Base-by-base conservation (phyloP, 169 alveolate genomes). In the Eimeria sp. region DNA sequence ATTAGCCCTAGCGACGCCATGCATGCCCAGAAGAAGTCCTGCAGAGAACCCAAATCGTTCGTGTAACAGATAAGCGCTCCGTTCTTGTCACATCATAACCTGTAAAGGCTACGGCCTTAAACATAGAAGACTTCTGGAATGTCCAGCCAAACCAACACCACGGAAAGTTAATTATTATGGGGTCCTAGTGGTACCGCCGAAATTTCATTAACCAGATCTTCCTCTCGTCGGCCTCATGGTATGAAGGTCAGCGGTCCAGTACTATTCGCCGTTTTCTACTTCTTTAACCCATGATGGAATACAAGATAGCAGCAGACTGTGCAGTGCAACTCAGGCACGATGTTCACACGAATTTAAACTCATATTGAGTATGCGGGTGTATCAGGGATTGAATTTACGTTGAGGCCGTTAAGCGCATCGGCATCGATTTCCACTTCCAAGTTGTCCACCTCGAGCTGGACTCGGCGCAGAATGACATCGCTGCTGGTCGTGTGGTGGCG, bases 361-460 rank as follows among this genome's bases (percentile, higher is more conserved):
- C 70, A 61, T 61, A 61, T 14, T 0, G 20, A 61, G 20, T 61
- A 20, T 5, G 70, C 20, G n/a, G n/a, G 20, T 20, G 49, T 30
- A 49, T 72, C 51, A 72, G 82, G 47, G 65, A 30, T 11, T 61
- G 78, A 78, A 73, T 4, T 61, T 92, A 92, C 96, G 88, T 80
- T 82, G 22, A 92, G 92, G 45, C 96, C 96, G 63, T 94, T 83
- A 54, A 94, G 96, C 90, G 96, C 92, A 45, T 47, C 87, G 65
- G 96, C 98, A 49, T 96, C 96, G 40, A 98, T 95, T 58, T 98
- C 98, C 57, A 98, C 97, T 87, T 98, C 98, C 84, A 98, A 91
- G 80, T 97, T 98, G 95, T 98, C 99, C 87, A 98, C 65, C 20
- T 97, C 95, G 18, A 97, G 86, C 80, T 97, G 97, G 51, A 97